Conservation (phyloP, 768 basidiomycete species). For the Panaeolus papilionaceus region DNA sequence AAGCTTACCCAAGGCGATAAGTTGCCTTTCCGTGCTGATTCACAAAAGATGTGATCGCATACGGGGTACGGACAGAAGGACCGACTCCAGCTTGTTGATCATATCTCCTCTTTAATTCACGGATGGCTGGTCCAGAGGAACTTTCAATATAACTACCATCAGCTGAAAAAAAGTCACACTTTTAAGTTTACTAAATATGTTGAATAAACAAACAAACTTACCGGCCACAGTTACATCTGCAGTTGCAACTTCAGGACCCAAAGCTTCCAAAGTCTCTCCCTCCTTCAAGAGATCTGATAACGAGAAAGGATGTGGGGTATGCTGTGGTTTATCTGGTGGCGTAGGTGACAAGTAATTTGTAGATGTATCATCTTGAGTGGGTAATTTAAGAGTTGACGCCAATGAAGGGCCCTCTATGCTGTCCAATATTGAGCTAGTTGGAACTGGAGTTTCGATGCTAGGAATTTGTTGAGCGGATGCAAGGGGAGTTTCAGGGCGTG, state of each 20-base stretch:
- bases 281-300: conserved; percentile 49
- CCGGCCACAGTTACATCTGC: conserved; percentile 66
- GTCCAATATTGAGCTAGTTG: conserved; percentile 27
- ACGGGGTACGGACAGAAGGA: conserved; percentile 74
- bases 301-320: conserved; percentile 48
- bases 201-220: conserved; percentile 38
- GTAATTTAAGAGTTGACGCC: conserved; percentile 33
- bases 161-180: conserved; percentile 40
- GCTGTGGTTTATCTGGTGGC: conserved; percentile 39
- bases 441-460: conserved; percentile 31
- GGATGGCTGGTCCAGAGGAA: conserved; percentile 75
- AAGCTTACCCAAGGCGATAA: conserved; percentile 72
- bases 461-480: conserved; percentile 31
- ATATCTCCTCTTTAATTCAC: conserved; percentile 77
- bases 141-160: conserved; percentile 85
- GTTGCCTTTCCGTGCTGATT: conserved; percentile 82
- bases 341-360: conserved; percentile 49
- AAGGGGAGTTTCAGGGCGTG: conserved; percentile 36
- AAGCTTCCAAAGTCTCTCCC: conserved; percentile 42
- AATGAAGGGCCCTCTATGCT: conserved; percentile 30
- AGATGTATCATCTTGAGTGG: conserved; percentile 25
- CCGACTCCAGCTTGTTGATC: conserved; percentile 74
- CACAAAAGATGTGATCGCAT: conserved; percentile 80
- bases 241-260: conserved; percentile 57
- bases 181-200: conserved; percentile 22